Evolutionary conservation across 2,329 filamentous ascomycete species (phyloP).

Genomic region (Penicillium aurantiogriseum): DNA sequence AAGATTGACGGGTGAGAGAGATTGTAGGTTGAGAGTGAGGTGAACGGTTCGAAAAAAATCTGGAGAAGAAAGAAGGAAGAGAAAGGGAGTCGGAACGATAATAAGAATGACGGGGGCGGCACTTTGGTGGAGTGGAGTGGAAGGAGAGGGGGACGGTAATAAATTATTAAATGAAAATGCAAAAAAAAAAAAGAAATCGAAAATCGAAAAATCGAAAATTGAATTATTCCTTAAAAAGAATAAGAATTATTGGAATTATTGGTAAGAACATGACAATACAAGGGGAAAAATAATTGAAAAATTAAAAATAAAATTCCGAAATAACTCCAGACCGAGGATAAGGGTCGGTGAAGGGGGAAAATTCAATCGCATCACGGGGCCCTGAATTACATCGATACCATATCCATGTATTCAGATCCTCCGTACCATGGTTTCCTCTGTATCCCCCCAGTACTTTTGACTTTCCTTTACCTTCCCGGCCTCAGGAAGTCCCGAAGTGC

Average conservation of each 20-base stretch:
- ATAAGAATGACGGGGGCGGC: conserved; percentile 31
- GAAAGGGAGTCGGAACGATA: conserved; percentile 24
- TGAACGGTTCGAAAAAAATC: neutral
- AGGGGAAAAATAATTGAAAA: conserved; percentile 5
- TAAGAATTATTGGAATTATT: conserved; percentile 12
- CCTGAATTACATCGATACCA: conserved; percentile 7
- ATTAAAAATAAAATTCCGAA: conserved; percentile 9
- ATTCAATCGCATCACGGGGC: conserved; percentile 29
- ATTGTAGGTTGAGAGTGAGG: neutral
- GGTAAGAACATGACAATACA: conserved; percentile 14
- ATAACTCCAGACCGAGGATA: conserved; percentile 10
- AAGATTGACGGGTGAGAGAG: neutral
- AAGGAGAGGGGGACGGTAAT: conserved; percentile 26
- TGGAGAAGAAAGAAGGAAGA: conserved; percentile 10
- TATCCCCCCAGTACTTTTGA: conserved; percentile 12
- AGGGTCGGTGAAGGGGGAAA: conserved; percentile 22
- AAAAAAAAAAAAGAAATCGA: conserved; percentile 19
- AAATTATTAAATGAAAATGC: conserved; percentile 21
- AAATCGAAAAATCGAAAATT: conserved; percentile 19
- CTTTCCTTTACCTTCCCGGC: neutral
- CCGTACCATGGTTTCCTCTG: conserved; percentile 5
- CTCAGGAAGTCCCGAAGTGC: neutral
- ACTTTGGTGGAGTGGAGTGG: conserved; percentile 23
- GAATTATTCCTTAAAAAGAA: conserved; percentile 7
- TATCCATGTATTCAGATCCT: neutral